phyloP scores from a whole-genome alignment of 441 rosid species.

The Arabidopsis lyrata region DNA sequence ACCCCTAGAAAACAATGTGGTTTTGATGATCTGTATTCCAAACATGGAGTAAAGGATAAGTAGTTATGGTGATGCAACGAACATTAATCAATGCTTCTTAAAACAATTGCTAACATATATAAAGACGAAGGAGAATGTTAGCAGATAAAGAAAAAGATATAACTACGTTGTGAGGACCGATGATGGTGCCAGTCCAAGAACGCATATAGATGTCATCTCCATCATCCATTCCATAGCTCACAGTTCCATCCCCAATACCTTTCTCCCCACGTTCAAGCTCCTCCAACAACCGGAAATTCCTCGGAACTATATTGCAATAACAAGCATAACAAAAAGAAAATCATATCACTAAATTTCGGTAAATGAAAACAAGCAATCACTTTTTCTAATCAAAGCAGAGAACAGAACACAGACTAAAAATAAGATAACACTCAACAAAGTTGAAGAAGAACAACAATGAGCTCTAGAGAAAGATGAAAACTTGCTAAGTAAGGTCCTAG shows the following conservation, averaged over 20 bases:
- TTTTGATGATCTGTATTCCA: not conserved
- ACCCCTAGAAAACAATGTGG: not conserved
- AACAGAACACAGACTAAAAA: not conserved
- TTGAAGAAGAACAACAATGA: conserved; percentile 9
- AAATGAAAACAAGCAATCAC: conserved; percentile 55
- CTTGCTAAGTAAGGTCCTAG: not conserved
- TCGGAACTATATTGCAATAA: conserved; percentile 82
- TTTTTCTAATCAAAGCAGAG: not conserved
- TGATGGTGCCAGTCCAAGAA: conserved; percentile 98
- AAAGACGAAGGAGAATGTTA: not conserved
- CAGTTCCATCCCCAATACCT: conserved; percentile 98
- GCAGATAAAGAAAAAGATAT: conserved; percentile 33
- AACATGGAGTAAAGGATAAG: not conserved
- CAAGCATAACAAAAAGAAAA: not conserved
- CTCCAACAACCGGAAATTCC: conserved; percentile 92
- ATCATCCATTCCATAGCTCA: conserved; percentile 99
- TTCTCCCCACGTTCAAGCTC: conserved; percentile 99
- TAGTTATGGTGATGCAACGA: not conserved
- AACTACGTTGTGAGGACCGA: conserved; percentile 96
- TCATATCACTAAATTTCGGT: conserved; percentile 50
- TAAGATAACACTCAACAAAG: not conserved
- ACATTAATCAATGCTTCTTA: not conserved
- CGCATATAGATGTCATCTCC: conserved; percentile 99
- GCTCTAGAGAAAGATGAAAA: not conserved
- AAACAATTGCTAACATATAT: conserved; percentile 11